Base-by-base conservation (phyloP, 176 grass and related monocot genomes). In the Oryza coarctata region DNA sequence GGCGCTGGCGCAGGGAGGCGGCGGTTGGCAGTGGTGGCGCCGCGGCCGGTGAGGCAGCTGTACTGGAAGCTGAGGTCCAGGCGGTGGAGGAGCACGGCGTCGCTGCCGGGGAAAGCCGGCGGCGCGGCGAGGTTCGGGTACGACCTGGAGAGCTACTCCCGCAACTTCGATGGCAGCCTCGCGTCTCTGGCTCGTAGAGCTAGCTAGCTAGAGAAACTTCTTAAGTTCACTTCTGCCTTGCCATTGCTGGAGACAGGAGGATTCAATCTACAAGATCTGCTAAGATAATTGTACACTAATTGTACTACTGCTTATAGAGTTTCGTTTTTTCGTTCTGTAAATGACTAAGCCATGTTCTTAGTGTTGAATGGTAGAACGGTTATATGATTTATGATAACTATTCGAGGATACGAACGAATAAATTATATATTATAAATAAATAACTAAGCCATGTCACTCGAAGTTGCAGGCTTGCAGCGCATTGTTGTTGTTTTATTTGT, bases 141-240 rank as follows among this genome's bases (percentile, higher is more conserved):
- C 20, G 68, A 80, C 63, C 60, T 40, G 9, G 12, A 57, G 80
- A 88, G 86, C 44, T 88, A 83, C 74, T 88, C 43, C 4, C 80
- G 83, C 32, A 88, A 84, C 60, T 88, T 88, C 63, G 75, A 80
- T 49, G 86, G 79, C 63, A 36, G 86, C 34, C 61, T 66, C 63
- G 9, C 63, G 9, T 75, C 40, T 7, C 31, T 7, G 22, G 2
- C 43, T 45, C n/a, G n/a, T n/a, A n/a, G n/a, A n/a, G n/a, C 50
- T 76, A 76, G 73, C 45, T 5, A 31, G 45, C 30, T 49, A 35
- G 41, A 29, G 17, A 25, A 12, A 41, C 2, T 18, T 12, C 2
- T n/a, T n/a, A n/a, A n/a, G n/a, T n/a, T n/a, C n/a, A n/a, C n/a
- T n/a, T n/a, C n/a, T n/a, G n/a, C n/a, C n/a, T n/a, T n/a, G n/a